Percentiles rank a stretch among this genome's conserved stretches.
phyloP scores from a whole-genome alignment of 768 basidiomycete species.

The Chalciporus chontae region DNA sequence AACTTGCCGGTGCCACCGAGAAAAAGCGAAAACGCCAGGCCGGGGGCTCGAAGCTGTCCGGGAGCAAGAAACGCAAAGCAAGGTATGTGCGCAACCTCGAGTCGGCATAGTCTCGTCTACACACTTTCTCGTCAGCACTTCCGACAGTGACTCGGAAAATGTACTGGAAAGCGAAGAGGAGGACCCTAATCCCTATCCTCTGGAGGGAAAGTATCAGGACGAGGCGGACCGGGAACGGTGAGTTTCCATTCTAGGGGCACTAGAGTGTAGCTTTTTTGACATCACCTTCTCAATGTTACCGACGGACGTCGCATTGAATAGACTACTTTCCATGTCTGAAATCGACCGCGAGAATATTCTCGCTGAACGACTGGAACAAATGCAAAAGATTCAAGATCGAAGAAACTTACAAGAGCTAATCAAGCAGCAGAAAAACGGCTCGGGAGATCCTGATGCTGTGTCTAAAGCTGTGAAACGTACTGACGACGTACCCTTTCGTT shows the following conservation, averaged over 20 bases:
- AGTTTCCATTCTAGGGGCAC: conserved; percentile 34
- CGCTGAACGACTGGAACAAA: conserved; percentile 74
- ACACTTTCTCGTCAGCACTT: conserved; percentile 29
- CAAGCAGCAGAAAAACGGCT: conserved; percentile 52
- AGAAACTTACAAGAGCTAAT: conserved; percentile 72
- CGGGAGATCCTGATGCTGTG: conserved; percentile 54
- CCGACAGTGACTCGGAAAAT: conserved; percentile 46
- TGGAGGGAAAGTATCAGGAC: conserved; percentile 89
- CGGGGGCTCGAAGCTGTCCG: conserved; percentile 38
- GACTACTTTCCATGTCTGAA: conserved; percentile 78
- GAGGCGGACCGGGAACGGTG: conserved; percentile 81
- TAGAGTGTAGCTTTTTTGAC: conserved; percentile 29
- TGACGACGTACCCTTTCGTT: conserved; percentile 23
- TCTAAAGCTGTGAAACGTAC: conserved; percentile 75
- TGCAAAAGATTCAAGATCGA: conserved; percentile 70
- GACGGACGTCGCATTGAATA: conserved; percentile 30
- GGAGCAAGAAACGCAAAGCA: conserved; percentile 65
- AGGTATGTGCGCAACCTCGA: conserved; percentile 47
- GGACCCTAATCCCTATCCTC: conserved; percentile 70
- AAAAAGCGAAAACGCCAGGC: conserved; percentile 66
- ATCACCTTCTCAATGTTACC: conserved; percentile 6
- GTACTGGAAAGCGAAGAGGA: conserved; percentile 63
- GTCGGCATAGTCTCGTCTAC: background rate
- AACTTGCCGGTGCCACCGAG: conserved; percentile 66
- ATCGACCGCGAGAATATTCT: conserved; percentile 87